These are phyloP conservation scores for Setomelanomma holmii DNA, from an alignment of 2,329 filamentous ascomycete genomes.

Conservation along the genomic window DNA sequence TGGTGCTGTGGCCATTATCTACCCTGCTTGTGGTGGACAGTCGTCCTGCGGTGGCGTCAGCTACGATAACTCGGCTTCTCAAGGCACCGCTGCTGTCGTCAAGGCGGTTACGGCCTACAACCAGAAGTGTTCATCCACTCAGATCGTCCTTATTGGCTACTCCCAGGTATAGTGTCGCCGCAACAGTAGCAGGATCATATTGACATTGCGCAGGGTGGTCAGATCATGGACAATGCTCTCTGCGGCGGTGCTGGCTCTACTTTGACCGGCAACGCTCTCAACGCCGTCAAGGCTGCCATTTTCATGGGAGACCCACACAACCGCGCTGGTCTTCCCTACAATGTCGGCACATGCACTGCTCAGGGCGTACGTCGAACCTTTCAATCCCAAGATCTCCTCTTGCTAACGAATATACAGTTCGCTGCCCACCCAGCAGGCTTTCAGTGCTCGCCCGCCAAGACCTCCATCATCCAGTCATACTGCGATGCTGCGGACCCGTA, in stretches of 20 bases:
- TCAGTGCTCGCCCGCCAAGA: conserved; percentile 59
- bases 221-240: conserved; percentile 69
- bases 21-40: conserved; percentile 69
- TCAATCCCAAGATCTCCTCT: background rate
- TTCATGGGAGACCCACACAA: conserved; percentile 71
- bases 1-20: conserved; percentile 52
- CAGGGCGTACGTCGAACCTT: conserved; percentile 60
- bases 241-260: conserved; percentile 62
- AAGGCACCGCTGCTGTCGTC: conserved; percentile 66
- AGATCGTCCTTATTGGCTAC: conserved; percentile 69
- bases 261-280: conserved; percentile 58
- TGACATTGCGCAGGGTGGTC: conserved; percentile 57
- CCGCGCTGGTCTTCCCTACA: conserved; percentile 62
- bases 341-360: conserved; percentile 67
- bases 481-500: conserved; percentile 70
- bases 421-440: conserved; percentile 66
- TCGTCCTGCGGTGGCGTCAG: conserved; percentile 63
- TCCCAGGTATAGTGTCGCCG: conserved; percentile 59
- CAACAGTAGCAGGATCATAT: conserved; percentile 9
- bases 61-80: conserved; percentile 65
- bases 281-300: conserved; percentile 68
- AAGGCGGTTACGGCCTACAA: conserved; percentile 67
- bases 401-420: conserved; percentile 56
- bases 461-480: conserved; percentile 67
- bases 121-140: conserved; percentile 62